Evolutionary conservation across 2,329 filamentous ascomycete genomes (phyloP).

Genomic region (Talaromyces islandicus): DNA sequence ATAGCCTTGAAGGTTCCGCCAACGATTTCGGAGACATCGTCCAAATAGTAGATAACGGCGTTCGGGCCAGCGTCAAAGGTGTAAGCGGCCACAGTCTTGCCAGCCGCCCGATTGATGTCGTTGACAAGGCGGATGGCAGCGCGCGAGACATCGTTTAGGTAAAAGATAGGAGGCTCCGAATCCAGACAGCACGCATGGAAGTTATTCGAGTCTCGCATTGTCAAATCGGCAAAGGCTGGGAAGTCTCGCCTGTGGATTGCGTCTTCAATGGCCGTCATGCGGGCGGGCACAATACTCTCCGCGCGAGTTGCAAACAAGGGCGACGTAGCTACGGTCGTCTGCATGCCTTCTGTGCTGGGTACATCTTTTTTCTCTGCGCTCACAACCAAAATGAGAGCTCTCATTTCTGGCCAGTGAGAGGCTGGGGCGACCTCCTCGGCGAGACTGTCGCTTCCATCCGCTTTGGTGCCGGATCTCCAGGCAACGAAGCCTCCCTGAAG

Average conservation of each 20-base stretch:
- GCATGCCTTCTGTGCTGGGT: constrained; percentile 89
- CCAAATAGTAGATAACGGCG: constrained; percentile 90
- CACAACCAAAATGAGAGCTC: constrained; percentile 82
- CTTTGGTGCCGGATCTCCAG: constrained; percentile 73
- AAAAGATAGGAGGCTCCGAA: constrained; percentile 96
- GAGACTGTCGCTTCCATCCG: constrained; percentile 78
- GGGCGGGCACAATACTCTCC: constrained; percentile 67
- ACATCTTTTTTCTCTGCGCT: constrained; percentile 95
- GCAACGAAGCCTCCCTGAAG: constrained; percentile 94
- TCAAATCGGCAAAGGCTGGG: constrained; percentile 76
- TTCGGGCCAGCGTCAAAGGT: constrained; percentile 98
- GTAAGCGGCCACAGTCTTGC: constrained; percentile 79
- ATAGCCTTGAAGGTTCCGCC: constrained; percentile 71
- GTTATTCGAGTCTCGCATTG: constrained; percentile 94
- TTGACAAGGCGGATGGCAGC: constrained; percentile 86
- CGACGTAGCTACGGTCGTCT: constrained; percentile 88
- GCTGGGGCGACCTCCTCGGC: constrained; percentile 85
- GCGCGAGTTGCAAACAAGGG: constrained; percentile 77
- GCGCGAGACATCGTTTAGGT: constrained; percentile 89
- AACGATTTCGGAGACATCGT: constrained; percentile 66
- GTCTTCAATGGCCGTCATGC: constrained; percentile 80
- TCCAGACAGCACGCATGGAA: constrained; percentile 96
- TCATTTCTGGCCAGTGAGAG: constrained; percentile 92
- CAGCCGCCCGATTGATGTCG: constrained; percentile 74
- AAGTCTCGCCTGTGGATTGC: constrained; percentile 78